Evolutionary conservation across 2,329 filamentous ascomycete genomes (phyloP), one percentile per base, ranked within the genome.

Genomic region (Ophiocordyceps unilateralis): DNA sequence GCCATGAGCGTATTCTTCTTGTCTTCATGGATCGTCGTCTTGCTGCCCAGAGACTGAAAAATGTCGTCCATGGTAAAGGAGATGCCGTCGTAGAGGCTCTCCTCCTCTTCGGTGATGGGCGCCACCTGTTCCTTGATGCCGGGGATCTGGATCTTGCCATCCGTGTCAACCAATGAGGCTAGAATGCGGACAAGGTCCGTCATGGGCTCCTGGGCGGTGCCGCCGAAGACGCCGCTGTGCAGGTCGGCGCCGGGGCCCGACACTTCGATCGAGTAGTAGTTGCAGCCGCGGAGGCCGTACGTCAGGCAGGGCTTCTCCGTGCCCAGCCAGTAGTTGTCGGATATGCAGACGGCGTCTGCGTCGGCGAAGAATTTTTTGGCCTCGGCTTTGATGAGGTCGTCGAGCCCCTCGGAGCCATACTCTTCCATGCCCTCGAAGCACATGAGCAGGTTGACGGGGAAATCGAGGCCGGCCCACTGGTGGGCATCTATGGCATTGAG

Each of bases 351-450:
- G 6, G 88, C 91, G 52, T 98, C 91, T 30, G 87, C 79, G 55
- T 95, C 89, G 56, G 86, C 86, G 69, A 98, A 98, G 71, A 81
- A 96, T 55, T 84, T 83, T 67, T 93, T 86, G 51, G 83, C 87
- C 67, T 98, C 91, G 40, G 76, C 80, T 51, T 83, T 73, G 64
- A 98, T 95, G 51, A 96, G 83, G 53, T 94, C 89, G 57, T 98
- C 91, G 44, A 98, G 73, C 32, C 91, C 91, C 60, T 96, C 89
- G 0, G 88, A 95, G 41, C 91, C 91, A 60, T 93, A 94, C 68
- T 98, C 91, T 67, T 98, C 91, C 91, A 98, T 98, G 41, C 91
- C 91, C 71, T 98, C 91, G 54, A 98, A 96, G 71, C 91, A 98
- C 85, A 95, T 96, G 50, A 98, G 76, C 51, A 98, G 72, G 68